phyloP scores from a whole-genome alignment of 2,329 filamentous ascomycete genomes.

The Trichoderma oligosporum region DNA sequence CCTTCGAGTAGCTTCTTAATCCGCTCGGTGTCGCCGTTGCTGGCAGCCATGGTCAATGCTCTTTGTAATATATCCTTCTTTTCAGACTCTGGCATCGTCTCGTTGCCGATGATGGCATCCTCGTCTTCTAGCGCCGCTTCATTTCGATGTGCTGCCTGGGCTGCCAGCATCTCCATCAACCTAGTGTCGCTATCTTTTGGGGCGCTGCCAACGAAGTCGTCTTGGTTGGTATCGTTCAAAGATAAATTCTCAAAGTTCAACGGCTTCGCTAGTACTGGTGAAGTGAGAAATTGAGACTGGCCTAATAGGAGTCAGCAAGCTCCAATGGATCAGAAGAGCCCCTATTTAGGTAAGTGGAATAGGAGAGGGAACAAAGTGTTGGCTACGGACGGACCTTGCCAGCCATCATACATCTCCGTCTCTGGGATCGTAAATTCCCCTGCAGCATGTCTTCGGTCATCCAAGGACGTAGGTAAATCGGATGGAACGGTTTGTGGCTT shows the following conservation, averaged over 20 bases:
- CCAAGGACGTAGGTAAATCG: constrained; percentile 85
- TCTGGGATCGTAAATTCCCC: constrained; percentile 64
- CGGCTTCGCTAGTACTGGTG: constrained; percentile 78
- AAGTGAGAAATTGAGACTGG: constrained; percentile 91
- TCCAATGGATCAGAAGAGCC: not conserved
- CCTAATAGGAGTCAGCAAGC: constrained; percentile 51
- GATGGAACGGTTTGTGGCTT: constrained; percentile 61
- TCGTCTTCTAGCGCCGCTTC: constrained; percentile 72
- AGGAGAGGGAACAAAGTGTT: not conserved
- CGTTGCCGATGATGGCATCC: constrained; percentile 70
- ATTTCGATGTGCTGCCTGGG: constrained; percentile 79
- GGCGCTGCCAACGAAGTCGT: constrained; percentile 53
- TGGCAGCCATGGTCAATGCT: constrained; percentile 88
- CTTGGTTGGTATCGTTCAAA: constrained; percentile 75
- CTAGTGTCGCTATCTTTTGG: constrained; percentile 75
- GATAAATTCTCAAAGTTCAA: constrained; percentile 77
- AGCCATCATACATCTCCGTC: constrained; percentile 97
- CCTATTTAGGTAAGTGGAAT: not conserved
- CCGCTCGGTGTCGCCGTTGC: constrained; percentile 85
- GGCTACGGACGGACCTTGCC: constrained; percentile 66
- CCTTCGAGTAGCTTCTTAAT: constrained; percentile 73
- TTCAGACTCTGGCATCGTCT: constrained; percentile 68
- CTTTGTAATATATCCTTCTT: constrained; percentile 82
- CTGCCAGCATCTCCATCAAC: constrained; percentile 92
- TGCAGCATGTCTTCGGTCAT: constrained; percentile 73